Evolutionary conservation across 768 basidiomycete genomes (phyloP).

Genomic region (Kwoniella sp.): DNA sequence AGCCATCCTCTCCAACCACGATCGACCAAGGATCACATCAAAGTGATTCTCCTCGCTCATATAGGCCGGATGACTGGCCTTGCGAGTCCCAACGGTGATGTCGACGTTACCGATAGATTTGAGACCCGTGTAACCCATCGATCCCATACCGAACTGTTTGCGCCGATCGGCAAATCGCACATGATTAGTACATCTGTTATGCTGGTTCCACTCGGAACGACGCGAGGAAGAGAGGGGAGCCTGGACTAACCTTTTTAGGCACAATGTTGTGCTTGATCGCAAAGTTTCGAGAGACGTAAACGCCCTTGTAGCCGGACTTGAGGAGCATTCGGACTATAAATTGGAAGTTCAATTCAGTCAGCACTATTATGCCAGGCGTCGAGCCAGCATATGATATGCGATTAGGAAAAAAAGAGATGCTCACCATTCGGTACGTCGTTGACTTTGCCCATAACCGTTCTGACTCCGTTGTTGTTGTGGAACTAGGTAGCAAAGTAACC

Average conservation of each 20-base stretch:
- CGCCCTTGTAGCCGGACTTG: conserved; percentile 85
- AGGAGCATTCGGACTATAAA: conserved; percentile 83
- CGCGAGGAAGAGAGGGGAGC: neutral
- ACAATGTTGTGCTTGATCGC: conserved; percentile 86
- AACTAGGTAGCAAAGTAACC: conserved; percentile 60
- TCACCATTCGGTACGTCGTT: conserved; percentile 85
- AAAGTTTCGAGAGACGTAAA: conserved; percentile 94
- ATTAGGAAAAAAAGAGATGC: conserved; percentile 32
- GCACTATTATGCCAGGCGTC: no score
- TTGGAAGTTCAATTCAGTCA: no score
- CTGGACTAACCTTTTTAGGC: conserved; percentile 65
- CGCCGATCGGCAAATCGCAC: neutral
- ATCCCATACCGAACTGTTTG: conserved; percentile 69
- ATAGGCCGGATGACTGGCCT: conserved; percentile 65
- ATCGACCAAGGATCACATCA: conserved; percentile 87
- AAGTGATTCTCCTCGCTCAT: conserved; percentile 94
- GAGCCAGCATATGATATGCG: neutral
- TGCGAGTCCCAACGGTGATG: conserved; percentile 64
- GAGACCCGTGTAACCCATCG: conserved; percentile 86
- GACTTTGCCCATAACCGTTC: conserved; percentile 87
- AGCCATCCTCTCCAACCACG: conserved; percentile 68
- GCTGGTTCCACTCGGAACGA: neutral
- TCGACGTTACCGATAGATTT: conserved; percentile 74
- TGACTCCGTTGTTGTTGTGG: conserved; percentile 86
- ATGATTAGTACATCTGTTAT: no score